phyloP scores from a whole-genome alignment of 306 rosid species.

The Alnus glutinosa region DNA sequence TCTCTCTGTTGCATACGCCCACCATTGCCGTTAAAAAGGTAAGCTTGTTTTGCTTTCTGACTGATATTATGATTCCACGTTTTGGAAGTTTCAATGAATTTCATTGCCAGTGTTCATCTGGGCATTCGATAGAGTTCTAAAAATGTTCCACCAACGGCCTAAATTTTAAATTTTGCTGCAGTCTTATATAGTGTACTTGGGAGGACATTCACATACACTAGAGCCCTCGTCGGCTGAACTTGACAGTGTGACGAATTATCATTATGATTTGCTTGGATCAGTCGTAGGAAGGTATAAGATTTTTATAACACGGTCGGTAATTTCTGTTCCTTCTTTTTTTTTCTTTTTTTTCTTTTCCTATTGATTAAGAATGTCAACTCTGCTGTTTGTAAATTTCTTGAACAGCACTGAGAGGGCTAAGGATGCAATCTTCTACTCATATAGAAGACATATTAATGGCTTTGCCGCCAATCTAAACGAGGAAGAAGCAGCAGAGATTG shows the following conservation, averaged over 20 bases:
- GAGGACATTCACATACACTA: slow-evolving; percentile 43
- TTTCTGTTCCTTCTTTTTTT: neutral
- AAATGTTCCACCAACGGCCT: neutral
- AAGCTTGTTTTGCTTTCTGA: neutral
- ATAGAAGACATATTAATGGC: slow-evolving; percentile 59
- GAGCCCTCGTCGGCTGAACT: slow-evolving; percentile 27
- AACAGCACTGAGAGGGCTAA: slow-evolving; percentile 47
- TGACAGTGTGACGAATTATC: slow-evolving; percentile 37
- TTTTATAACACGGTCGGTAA: neutral
- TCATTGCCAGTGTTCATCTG: neutral
- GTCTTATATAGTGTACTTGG: slow-evolving; percentile 77
- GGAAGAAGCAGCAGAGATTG: slow-evolving; percentile 43
- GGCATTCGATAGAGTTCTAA: neutral
- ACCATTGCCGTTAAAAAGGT: slow-evolving; percentile 46
- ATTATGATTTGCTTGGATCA: slow-evolving; percentile 52
- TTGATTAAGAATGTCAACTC: neutral
- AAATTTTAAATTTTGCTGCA: slow-evolving; percentile 13
- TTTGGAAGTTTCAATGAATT: neutral
- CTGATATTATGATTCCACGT: neutral
- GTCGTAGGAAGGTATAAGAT: slow-evolving; percentile 52
- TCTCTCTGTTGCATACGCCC: slow-evolving; percentile 29
- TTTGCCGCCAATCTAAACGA: slow-evolving; percentile 76
- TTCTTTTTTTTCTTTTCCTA: neutral
- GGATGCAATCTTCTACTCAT: slow-evolving; percentile 64
- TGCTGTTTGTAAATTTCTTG: neutral